Evolutionary conservation across 2,329 filamentous ascomycete species (phyloP).

Genomic region (Exophiala calicioides): DNA sequence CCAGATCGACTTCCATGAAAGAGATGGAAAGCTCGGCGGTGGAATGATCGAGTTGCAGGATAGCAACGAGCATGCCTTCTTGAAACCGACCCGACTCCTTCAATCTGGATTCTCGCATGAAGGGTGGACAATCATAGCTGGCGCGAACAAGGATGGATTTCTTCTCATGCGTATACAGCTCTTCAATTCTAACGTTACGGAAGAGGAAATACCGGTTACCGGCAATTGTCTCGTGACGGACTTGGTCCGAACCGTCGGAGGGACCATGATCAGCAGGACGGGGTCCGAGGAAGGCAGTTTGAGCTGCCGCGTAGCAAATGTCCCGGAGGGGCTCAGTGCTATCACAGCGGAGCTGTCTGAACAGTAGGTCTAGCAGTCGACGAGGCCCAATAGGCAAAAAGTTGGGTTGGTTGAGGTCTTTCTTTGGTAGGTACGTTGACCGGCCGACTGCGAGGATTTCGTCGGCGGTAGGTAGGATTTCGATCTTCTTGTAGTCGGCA

Average conservation of each 20-base stretch:
- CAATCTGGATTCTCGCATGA: conserved; percentile 31
- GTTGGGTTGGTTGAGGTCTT: conserved; percentile 31
- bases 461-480: conserved; percentile 40
- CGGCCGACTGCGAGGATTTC: conserved; percentile 36
- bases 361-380: conserved; percentile 39
- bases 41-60: conserved; percentile 32
- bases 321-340: conserved; percentile 35
- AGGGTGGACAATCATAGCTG: conserved; percentile 35
- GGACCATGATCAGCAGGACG: background rate
- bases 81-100: conserved; percentile 31
- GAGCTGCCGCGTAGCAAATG: conserved; percentile 35
- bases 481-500: conserved; percentile 36
- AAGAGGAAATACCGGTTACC: conserved; percentile 26
- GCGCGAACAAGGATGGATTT: conserved; percentile 31
- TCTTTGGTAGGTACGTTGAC: conserved; percentile 38
- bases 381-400: conserved; percentile 34
- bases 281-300: conserved; percentile 16
- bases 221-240: conserved; percentile 18
- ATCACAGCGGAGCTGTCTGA: conserved; percentile 42
- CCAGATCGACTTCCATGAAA: conserved; percentile 32
- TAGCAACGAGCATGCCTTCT: conserved; percentile 35
- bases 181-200: conserved; percentile 18
- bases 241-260: background rate
- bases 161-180: conserved; percentile 25
- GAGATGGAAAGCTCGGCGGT: conserved; percentile 30